Evolutionary conservation across 2,329 filamentous ascomycete genomes (phyloP).

Genomic region (Xylariaceae sp.): DNA sequence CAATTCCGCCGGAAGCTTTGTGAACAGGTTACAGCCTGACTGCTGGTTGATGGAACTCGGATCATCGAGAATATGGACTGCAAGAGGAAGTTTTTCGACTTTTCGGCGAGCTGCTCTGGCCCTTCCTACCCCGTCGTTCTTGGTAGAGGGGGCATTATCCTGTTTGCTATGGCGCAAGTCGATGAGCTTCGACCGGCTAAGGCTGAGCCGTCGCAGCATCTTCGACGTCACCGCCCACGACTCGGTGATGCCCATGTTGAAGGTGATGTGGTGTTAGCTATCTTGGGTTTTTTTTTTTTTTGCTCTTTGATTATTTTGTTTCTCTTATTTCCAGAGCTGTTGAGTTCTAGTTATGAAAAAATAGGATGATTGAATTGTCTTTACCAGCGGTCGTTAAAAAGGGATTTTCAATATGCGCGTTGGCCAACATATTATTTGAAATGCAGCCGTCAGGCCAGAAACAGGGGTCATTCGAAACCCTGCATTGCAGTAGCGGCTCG

Average conservation of each 20-base stretch:
- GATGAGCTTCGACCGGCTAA: slow-evolving; percentile 4
- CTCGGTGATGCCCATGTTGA: slow-evolving; percentile 18
- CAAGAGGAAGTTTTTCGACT: slow-evolving; percentile 24
- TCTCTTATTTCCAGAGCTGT: no score
- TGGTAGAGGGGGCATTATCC: slow-evolving; percentile 1
- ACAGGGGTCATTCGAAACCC: no score
- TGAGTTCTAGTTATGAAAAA: no score
- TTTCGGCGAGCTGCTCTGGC: slow-evolving; percentile 11
- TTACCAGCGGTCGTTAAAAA: no score
- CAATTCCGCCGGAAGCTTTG: slow-evolving; percentile 34
- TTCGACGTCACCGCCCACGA: slow-evolving; percentile 29
- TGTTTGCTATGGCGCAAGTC: slow-evolving; percentile 3
- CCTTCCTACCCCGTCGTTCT: slow-evolving; percentile 6
- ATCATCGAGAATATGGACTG: slow-evolving; percentile 25
- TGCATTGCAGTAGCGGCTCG: no score
- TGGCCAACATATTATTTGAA: no score
- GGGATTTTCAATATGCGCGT: no score
- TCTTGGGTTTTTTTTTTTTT: not conserved
- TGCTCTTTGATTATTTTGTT: no score
- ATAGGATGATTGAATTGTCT: no score
- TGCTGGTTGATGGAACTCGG: slow-evolving; percentile 28
- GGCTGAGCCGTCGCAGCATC: slow-evolving; percentile 18
- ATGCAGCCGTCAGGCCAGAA: no score
- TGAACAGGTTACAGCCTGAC: slow-evolving; percentile 28
- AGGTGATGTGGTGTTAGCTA: slow-evolving; percentile 1